Evolutionary conservation across 768 basidiomycete species (phyloP), one percentile per base, ranked within the genome.

Genomic region (Lactarius vividus): DNA sequence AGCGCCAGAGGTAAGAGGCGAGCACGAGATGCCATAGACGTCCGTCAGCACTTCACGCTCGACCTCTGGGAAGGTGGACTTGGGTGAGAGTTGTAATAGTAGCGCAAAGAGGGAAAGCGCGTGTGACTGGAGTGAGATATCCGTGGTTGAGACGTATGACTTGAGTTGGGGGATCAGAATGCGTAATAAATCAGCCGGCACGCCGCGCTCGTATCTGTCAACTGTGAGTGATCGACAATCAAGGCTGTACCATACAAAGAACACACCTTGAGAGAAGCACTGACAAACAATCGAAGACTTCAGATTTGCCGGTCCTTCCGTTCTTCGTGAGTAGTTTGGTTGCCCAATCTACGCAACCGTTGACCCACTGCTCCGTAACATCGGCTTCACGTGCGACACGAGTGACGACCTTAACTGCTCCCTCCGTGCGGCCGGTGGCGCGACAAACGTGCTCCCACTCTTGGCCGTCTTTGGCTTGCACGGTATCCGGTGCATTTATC

Each of bases 371-470:
- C 72, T 91, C 88, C 26, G 83, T 81, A 56, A 91, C 80, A 23
- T 83, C 80, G 40, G 89, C 89, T 63, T 89, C 87, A 61, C 75
- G 85, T 23, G 92, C 92, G n/a, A 96, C 91, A 64, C 86, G 87
- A 6, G 84, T 89, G 58, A 97, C 88, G 39, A 94, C 92, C 69
- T 81, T 86, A 58, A 98, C 89, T 23, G 89, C 88, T 37, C 86
- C 85, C 11, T 89, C 86, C 2, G 87, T 86, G 71, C 89, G 85
- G 1, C 89, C 90, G 0, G 84, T 84, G 1, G 81, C 79, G 67
- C 88, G 83, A 71, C 89, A 88, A 59, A 94, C 87, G 29, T 81
- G 84, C 52, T 91, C 89, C 92, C 92, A 94, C 71, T 94, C 92
- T 70, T 84, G 85, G 60, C 85, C 81, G 49, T 84, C 84, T 74